phyloP scores from a whole-genome alignment of 2,329 filamentous ascomycete genomes.

The Sarocladiaceae sp. region DNA sequence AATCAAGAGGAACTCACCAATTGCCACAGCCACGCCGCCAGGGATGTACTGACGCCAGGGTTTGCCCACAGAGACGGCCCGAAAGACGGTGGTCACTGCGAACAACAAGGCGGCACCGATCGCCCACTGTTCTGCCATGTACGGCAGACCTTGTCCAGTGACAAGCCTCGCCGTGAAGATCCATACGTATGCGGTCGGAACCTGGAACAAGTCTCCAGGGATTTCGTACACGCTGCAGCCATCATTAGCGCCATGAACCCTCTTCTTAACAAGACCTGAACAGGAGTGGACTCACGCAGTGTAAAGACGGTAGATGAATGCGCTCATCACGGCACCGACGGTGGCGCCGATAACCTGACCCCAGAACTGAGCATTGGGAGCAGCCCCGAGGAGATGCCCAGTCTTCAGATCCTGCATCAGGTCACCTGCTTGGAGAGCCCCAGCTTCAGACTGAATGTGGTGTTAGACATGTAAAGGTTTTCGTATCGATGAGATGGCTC shows the following conservation, averaged over 20 bases:
- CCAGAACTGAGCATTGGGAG: constrained; percentile 92
- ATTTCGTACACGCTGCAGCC: constrained; percentile 68
- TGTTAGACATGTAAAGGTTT: background rate
- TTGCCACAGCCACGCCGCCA: constrained; percentile 91
- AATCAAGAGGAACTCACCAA: constrained; percentile 50
- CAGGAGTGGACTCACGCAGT: constrained; percentile 49
- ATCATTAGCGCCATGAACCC: background rate
- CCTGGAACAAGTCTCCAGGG: constrained; percentile 83
- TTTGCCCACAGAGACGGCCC: constrained; percentile 51
- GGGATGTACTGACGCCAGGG: constrained; percentile 73
- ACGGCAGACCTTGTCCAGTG: constrained; percentile 80
- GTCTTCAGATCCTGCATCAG: constrained; percentile 97
- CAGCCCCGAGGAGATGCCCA: constrained; percentile 84
- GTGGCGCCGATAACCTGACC: constrained; percentile 89
- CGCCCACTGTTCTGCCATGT: constrained; percentile 77
- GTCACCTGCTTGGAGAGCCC: constrained; percentile 90
- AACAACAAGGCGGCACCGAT: constrained; percentile 70
- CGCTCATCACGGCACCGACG: constrained; percentile 78
- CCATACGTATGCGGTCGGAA: constrained; percentile 94
- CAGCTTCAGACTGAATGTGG: constrained; percentile 32
- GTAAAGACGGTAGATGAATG: constrained; percentile 83
- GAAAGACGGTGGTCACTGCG: constrained; percentile 60
- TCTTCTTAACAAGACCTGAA: background rate
- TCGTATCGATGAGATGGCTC: constrained; percentile 4
- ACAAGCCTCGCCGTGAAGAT: constrained; percentile 92